Evolutionary conservation across 73 alveolate genomes (phyloP).

Genomic region (Breviolum minutum): DNA sequence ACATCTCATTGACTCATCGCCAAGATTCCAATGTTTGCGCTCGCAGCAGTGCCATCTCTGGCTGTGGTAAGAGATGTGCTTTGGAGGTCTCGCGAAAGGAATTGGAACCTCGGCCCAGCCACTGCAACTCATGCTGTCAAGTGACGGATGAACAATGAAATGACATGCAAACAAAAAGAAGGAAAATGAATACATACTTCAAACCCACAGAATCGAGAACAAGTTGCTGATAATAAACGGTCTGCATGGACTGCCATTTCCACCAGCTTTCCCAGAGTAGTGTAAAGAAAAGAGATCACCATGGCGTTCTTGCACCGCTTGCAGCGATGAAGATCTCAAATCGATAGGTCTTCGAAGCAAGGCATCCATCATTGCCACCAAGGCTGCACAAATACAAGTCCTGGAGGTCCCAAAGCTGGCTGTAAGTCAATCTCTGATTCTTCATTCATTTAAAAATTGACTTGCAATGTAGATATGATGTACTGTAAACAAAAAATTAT

Average conservation of each 20-base stretch:
- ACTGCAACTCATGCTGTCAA: too few relatives aligned
- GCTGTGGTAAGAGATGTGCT: constrained; percentile 75
- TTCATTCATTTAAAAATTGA: not conserved
- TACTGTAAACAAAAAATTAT: too few relatives aligned
- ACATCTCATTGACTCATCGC: not conserved
- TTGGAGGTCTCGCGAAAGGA: constrained; percentile 56
- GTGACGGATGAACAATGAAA: too few relatives aligned
- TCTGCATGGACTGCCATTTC: constrained; percentile 14
- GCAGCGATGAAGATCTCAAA: not conserved
- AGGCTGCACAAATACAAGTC: constrained; percentile 57
- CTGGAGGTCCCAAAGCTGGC: not conserved
- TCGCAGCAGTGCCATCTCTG: constrained; percentile 62
- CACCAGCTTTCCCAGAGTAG: constrained; percentile 49
- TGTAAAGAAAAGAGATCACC: constrained; percentile 72
- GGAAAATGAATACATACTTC: not conserved
- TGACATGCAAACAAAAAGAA: too few relatives aligned
- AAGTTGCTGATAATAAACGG: constrained; percentile 31
- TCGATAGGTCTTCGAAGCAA: constrained; percentile 60
- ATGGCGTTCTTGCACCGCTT: constrained; percentile 59
- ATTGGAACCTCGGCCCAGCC: constrained; percentile 22
- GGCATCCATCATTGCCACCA: constrained; percentile 72
- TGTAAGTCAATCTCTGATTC: too few relatives aligned
- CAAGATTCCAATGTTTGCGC: constrained; percentile 40
- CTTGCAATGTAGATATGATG: not conserved
- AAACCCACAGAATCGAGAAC: not conserved